Conservation (phyloP, 495 filamentous ascomycete genomes). For the Trichoderma orchidacearum region DNA sequence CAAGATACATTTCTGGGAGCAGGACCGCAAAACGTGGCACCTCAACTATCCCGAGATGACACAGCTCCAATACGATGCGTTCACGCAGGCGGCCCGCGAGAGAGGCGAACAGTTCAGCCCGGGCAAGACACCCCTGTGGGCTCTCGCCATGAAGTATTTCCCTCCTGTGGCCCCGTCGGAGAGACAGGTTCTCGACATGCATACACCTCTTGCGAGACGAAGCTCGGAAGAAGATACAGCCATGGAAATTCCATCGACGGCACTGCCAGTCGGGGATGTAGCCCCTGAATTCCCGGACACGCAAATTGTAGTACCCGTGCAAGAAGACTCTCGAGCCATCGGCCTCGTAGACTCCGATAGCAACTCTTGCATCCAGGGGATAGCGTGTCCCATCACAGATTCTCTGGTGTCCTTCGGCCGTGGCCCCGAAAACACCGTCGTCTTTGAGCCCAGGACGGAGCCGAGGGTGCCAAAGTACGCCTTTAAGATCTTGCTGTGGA, state of each 20-base stretch:
- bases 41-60: slow-evolving; percentile 41
- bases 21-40: slow-evolving; percentile 35
- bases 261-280: not conserved
- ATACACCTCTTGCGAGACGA: not conserved
- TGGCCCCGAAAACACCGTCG: slow-evolving; percentile 41
- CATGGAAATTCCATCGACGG: not conserved
- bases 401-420: slow-evolving; percentile 67
- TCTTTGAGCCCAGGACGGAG: slow-evolving; percentile 44
- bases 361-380: slow-evolving; percentile 31
- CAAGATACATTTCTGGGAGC: slow-evolving; percentile 35
- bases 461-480: slow-evolving; percentile 65
- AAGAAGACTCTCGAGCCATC: slow-evolving; percentile 10
- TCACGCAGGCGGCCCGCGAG: slow-evolving; percentile 22
- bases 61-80: slow-evolving; percentile 30
- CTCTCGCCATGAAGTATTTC: slow-evolving; percentile 33
- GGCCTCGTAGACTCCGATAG: slow-evolving; percentile 23
- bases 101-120: slow-evolving; percentile 32
- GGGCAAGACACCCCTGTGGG: slow-evolving; percentile 27
- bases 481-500: slow-evolving; percentile 65
- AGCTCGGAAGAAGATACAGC: not conserved
- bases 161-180: slow-evolving; percentile 11
- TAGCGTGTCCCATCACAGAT: slow-evolving; percentile 48
- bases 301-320: slow-evolving; percentile 6
- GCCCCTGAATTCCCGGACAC: not conserved
- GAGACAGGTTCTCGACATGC: not conserved